Conservation (phyloP, 331 rosid genomes). For the Cucumis variabilis region DNA sequence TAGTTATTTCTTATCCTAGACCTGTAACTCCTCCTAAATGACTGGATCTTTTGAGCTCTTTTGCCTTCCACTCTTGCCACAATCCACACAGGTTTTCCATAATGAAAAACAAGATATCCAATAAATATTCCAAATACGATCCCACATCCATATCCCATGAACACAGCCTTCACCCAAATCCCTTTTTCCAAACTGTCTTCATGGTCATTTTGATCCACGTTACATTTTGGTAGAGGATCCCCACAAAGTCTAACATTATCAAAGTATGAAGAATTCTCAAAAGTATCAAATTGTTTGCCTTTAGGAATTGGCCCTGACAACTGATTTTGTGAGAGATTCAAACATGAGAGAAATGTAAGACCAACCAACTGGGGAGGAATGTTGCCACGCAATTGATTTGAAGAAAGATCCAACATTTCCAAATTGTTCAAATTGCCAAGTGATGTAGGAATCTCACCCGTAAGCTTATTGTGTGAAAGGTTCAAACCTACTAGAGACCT, state of each 20-base stretch:
- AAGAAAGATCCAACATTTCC: conserved; percentile 81
- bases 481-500: conserved; percentile 64
- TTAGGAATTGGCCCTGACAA: conserved; percentile 68
- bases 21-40: neutral
- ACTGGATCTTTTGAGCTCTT: neutral
- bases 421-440: conserved; percentile 60
- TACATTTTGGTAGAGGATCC: conserved; percentile 59
- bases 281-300: conserved; percentile 80
- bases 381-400: conserved; percentile 60
- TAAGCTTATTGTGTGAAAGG: conserved; percentile 68
- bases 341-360: conserved; percentile 75
- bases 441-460: conserved; percentile 64
- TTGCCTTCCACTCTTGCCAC: neutral
- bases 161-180: neutral
- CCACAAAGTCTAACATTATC: conserved; percentile 83
- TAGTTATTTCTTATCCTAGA: too few species aligned
- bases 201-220: neutral
- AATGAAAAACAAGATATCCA: neutral
- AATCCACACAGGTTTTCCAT: neutral
- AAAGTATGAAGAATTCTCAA: conserved; percentile 61
- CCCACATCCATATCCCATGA: neutral
- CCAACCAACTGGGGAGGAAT: conserved; percentile 65
- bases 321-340: conserved; percentile 80
- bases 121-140: neutral
- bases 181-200: neutral